phyloP scores from a whole-genome alignment of 768 basidiomycete species.

The Auricularia cornea region DNA sequence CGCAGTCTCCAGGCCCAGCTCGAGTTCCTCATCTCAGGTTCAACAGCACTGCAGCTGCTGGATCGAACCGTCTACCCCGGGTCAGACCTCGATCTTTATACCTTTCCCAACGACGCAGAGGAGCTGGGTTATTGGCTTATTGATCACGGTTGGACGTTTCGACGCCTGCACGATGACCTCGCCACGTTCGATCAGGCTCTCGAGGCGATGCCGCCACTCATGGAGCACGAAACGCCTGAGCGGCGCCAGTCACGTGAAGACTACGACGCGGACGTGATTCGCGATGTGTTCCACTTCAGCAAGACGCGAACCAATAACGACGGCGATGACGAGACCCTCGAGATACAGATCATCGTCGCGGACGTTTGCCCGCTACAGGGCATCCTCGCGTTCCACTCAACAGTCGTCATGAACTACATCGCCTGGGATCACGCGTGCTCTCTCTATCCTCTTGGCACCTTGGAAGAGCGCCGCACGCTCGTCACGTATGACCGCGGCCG shows the following conservation, averaged over 20 bases:
- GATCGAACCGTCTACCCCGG: conserved; percentile 34
- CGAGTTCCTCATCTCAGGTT: conserved; percentile 44
- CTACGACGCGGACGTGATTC: too few species aligned
- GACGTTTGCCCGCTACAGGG: background rate
- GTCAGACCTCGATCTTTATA: conserved; percentile 47
- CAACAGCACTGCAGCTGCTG: conserved; percentile 45
- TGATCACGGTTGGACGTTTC: background rate
- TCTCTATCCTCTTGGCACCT: conserved; percentile 35
- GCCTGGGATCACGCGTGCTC: conserved; percentile 32
- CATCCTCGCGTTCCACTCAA: conserved; percentile 13
- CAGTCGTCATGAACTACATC: conserved; percentile 39
- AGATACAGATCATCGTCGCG: too few species aligned
- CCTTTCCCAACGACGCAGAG: background rate
- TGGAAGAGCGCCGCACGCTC: conserved; percentile 21
- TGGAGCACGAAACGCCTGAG: too few species aligned
- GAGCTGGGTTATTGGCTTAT: background rate
- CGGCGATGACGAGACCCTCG: too few species aligned
- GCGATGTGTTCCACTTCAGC: too few species aligned
- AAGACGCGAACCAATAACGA: too few species aligned
- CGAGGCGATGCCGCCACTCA: too few species aligned
- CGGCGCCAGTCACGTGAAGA: too few species aligned
- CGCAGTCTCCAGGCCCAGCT: conserved; percentile 36
- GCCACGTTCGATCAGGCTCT: too few species aligned
- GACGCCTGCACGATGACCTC: too few species aligned
- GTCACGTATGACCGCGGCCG: conserved; percentile 12